Percentiles rank a stretch among this genome's conserved stretches.
Evolutionary conservation across 306 rosid genomes (phyloP).

Genomic region (Vigna trinervia): DNA sequence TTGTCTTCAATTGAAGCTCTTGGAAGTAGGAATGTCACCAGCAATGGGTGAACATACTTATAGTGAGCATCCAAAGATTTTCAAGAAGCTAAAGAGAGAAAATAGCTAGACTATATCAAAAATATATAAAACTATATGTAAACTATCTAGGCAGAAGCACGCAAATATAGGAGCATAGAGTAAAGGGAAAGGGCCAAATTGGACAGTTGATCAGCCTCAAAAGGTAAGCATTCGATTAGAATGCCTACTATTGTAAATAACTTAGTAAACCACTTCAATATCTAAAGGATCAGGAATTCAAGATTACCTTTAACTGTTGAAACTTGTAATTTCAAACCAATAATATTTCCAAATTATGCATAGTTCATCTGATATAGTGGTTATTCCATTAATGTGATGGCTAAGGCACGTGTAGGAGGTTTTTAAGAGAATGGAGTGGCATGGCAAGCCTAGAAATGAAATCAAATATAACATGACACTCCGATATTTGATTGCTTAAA

Average conservation of each 20-base stretch:
- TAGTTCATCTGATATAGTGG: background rate
- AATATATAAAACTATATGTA: background rate
- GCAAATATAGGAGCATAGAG: background rate
- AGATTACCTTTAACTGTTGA: background rate
- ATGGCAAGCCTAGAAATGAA: too few species aligned
- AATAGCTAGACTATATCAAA: background rate
- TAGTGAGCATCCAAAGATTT: conserved; percentile 21
- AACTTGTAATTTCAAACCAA: background rate
- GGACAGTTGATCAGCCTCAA: background rate
- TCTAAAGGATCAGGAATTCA: background rate
- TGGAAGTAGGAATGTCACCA: conserved; percentile 18
- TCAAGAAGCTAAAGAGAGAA: conserved; percentile 21
- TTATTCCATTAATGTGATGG: background rate
- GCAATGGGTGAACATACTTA: conserved; percentile 26
- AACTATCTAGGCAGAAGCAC: background rate
- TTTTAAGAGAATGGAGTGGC: background rate
- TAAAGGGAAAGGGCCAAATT: background rate
- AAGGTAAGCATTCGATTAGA: conserved; percentile 7
- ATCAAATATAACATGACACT: background rate
- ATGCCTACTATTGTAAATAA: conserved; percentile 5
- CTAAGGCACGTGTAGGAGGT: background rate
- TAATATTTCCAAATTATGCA: background rate
- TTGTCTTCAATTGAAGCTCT: conserved; percentile 6
- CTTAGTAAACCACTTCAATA: background rate
- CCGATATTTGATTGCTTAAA: background rate